A percentile compares a stretch with the other conserved stretches of the same genome.
Conservation (phyloP, 2,329 filamentous ascomycete genomes). For the Beauveria bassiana region DNA sequence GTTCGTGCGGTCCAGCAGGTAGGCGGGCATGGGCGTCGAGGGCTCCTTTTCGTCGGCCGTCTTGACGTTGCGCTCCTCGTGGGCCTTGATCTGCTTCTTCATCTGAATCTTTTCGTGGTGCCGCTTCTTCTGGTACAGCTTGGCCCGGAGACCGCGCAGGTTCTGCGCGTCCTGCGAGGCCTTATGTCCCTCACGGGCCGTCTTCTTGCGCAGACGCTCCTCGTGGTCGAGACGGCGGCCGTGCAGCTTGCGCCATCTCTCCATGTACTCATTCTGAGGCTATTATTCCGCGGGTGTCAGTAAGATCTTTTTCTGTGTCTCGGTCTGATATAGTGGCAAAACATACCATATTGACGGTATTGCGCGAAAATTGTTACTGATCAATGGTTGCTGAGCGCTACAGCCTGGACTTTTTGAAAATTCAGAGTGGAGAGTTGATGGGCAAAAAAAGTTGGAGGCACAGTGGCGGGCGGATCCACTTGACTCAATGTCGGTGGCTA, state of each 20-base stretch:
- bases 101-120: conserved; percentile 98
- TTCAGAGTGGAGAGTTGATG: not conserved
- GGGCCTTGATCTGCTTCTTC: conserved; percentile 87
- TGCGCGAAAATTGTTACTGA: conserved; percentile 18
- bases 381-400: conserved; percentile 1
- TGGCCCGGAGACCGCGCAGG: conserved; percentile 82
- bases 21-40: conserved; percentile 77
- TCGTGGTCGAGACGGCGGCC: conserved; percentile 66
- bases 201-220: conserved; percentile 79
- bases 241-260: conserved; percentile 52
- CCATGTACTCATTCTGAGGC: conserved; percentile 70
- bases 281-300: conserved; percentile 23
- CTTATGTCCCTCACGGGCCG: conserved; percentile 83
- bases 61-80: conserved; percentile 96
- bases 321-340: not conserved
- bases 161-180: conserved; percentile 87
- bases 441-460: conserved; percentile 20
- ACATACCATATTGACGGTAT: conserved; percentile 27
- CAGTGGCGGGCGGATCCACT: not conserved
- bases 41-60: conserved; percentile 72
- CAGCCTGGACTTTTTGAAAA: conserved; percentile 19
- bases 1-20: conserved; percentile 78
- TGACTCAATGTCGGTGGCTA: conserved; percentile 10
- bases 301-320: not conserved
- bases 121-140: conserved; percentile 87